Evolutionary conservation across 371 early-diverging fungal genomes (phyloP), one percentile per base, ranked within the genome.

Genomic region (Encephalitozoon hellem): DNA sequence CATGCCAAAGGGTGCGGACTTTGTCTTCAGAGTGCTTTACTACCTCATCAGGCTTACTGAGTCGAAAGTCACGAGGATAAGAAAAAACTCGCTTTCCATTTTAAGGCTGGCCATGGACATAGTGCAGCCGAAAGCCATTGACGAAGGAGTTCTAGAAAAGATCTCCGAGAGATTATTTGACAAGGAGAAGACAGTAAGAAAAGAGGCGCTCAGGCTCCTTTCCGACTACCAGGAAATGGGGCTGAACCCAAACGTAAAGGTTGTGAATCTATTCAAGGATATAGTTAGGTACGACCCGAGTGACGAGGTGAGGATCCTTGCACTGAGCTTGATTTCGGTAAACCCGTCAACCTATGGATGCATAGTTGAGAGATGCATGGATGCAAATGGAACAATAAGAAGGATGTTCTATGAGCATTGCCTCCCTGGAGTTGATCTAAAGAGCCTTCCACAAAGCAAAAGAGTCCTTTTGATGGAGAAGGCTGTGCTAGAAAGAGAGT

Each of bases 121-220:
- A 4, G 41, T 63, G 30, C 25, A 30, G 4, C 38, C 32, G 21
- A 34, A 41, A 9, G 12, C 18, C 26, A 26, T 52, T 34, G 67
- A 41, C 30, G 21, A 47, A 25, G 76, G 41, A 23, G 26, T 63
- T 43, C 28, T 81, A 18, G 11, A 25, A 34, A 78, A 78, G 54
- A 52, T 81, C 23, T 25, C 55, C 2, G 78, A 81, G 64, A 71
- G 66, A 34, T 15, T 81, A 11, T 81, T 81, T 73, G 82, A 81
- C 71, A 77, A 72, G 39, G 82, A 81, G 25, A 67, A 28, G 26
- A n/a, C 30, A n/a, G 74, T 81, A 23, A 66, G 82, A 67, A 81
- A 55, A 69, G 77, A 78, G 63, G 67, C 82, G n/a, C 26, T 78
- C 32, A 52, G 45, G 41, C 39, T 78, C 15, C 67, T 81, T 1